A percentile compares a stretch with the other conserved stretches of the same genome.
Conservation (phyloP, 2,329 filamentous ascomycete genomes). For the Plectosphaerella plurivora region DNA sequence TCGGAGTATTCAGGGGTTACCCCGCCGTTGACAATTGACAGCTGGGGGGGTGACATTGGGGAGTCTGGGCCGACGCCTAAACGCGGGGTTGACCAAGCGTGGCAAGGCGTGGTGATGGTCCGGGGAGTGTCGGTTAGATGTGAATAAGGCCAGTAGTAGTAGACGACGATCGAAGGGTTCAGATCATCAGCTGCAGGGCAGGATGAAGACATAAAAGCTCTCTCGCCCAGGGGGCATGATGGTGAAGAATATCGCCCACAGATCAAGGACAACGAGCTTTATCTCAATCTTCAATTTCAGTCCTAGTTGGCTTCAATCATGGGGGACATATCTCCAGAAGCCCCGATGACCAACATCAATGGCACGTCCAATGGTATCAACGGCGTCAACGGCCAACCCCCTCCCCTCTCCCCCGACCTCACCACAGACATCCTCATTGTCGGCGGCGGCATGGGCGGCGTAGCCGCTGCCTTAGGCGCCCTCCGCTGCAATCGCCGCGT, state of each 20-base stretch:
- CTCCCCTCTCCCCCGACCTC: conserved; percentile 4
- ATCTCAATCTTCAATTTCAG: too few species aligned
- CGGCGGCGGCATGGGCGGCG: conserved; percentile 19
- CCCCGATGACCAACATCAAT: background rate
- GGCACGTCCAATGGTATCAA: background rate
- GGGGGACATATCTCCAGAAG: too few species aligned
- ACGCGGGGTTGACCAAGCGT: background rate
- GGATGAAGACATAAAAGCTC: background rate
- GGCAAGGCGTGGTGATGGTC: background rate
- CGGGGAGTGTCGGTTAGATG: background rate
- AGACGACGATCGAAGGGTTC: background rate
- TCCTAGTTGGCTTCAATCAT: too few species aligned
- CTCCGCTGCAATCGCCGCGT: conserved; percentile 16
- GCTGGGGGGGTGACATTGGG: background rate
- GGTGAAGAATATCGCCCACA: too few species aligned
- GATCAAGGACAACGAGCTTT: too few species aligned
- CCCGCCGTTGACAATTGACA: too few species aligned
- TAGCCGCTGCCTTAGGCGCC: conserved; percentile 20
- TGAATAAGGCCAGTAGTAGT: background rate
- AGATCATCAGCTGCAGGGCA: background rate
- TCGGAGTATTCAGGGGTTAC: too few species aligned
- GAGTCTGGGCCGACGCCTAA: background rate
- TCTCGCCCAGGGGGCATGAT: background rate
- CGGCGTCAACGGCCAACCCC: background rate
- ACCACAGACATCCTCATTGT: conserved; percentile 17